Base-by-base conservation (phyloP, 1,284 basidiomycete species). In the Marasmius oreades region DNA sequence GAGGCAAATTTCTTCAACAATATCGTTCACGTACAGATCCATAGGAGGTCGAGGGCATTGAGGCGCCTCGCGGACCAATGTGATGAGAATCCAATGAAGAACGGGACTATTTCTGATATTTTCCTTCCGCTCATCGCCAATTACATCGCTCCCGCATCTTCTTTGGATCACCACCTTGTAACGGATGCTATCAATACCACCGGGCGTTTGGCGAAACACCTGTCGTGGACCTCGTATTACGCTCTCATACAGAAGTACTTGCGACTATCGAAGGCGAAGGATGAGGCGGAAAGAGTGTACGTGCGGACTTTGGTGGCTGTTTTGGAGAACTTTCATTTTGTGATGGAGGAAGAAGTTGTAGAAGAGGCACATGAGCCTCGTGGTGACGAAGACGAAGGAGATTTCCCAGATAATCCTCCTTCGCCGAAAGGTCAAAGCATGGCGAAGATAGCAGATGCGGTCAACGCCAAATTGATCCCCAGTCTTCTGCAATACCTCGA, bases 1-100 rank as follows among this genome's bases (percentile, higher is more conserved):
- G 97, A 99, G 70, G 95, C 93, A 26, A 95, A 90, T 69, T 96
- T 99, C 75, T 98, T 99, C 80, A 88, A 89, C 77, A 99, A 99
- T 71, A 85, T 99, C 52, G 85, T 92, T 61, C 97, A 99, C 70
- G 86, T 99, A 53, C 97, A 99, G 73, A 76, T 91, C 4, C 96
- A 99, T 70, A 88, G 96, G 57, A 86, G 96, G 20, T 87, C 88
- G 1, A 80, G 97, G 61, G 96, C 97, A 0, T 78, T 99, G 34
- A 85, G 90, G 28, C 82, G 95, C 31, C 80, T 99, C 12, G 86
- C 86, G 0, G 93, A 98, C 50, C 82, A 88, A 55, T 88, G 87
- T 55, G 82, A 88, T n/a, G 80, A 85, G 54, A 85, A 85, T 1
- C 75, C 75, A 16, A 70, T 98, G 48, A 79, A 86, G 43, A 92